Evolutionary conservation across 352 stramenopile genomes (phyloP), one percentile per base, ranked within the genome.

Genomic region (Globisporangium barbulae): DNA sequence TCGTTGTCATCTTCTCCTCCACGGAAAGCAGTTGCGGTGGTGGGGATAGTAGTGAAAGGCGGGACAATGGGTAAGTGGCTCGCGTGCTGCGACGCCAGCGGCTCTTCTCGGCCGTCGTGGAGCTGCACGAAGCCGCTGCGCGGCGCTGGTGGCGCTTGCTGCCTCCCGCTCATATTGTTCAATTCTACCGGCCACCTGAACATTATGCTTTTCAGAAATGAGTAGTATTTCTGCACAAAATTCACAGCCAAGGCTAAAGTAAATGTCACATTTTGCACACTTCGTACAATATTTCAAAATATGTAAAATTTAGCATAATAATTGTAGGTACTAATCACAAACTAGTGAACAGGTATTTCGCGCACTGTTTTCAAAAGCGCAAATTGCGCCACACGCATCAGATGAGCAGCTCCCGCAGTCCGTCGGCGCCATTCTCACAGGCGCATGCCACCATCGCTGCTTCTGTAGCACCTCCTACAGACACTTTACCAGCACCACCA

Each of bases 91-190:
- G 47, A 33, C 3, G 21, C 15, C 19, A 53, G 47, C 47, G 10
- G 25, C 25, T 28, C 47, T n/a, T 35, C 12, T 13, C 3, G 10
- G 15, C 10, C 22, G 25, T 53, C 21, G 47, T 33, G 12, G 22
- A 15, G 21, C 21, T 31, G 45, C 45, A 17, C 21, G 17, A 17
- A 52, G 25, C 45, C 25, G 45, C 45, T 31, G 45, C 45, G 15
- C 0, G 19, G 44, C 44, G 21, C 44, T 50, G n/a, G n/a, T n/a
- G 44, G 9, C n/a, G n/a, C 8, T 7, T 50, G 44, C 8, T 25
- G 44, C 44, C 44, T 22, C 44, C 44, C 44, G 44, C 44, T 50
- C 44, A 48, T 48, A 13, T 50, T 50, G 28, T 30, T 50, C n/a
- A 6, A n/a, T 50, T 28, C 4, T 44, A 4, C 25, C 25, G 13